Percentiles rank a stretch among this genome's conserved stretches.
These are phyloP conservation scores for Tetrapyrgos nigripes DNA, from an alignment of 1,284 basidiomycete species.

Conservation along the genomic window DNA sequence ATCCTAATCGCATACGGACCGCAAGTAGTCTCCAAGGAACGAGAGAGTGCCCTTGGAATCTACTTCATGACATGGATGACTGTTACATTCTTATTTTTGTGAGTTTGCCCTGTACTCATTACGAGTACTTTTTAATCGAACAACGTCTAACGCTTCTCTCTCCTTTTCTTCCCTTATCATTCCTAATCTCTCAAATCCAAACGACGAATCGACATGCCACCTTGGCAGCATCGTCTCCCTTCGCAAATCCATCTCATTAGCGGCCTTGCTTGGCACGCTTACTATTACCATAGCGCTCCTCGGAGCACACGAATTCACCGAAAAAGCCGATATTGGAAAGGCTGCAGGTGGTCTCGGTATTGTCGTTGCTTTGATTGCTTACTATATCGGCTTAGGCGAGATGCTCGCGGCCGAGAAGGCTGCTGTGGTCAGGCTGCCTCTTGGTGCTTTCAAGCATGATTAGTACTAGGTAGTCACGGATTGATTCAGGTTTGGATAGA, in stretches of 20 bases:
- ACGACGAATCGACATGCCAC: not conserved
- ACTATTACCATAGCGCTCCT: constrained; percentile 68
- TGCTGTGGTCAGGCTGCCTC: constrained; percentile 56
- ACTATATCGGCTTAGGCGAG: constrained; percentile 70
- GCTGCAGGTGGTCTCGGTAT: constrained; percentile 67
- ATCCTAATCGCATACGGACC: constrained; percentile 64
- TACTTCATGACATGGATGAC: constrained; percentile 77
- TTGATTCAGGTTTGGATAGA: too few species aligned
- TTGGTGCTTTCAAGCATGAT: constrained; percentile 41
- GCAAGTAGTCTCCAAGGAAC: constrained; percentile 42
- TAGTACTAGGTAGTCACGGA: too few species aligned
- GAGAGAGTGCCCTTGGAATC: constrained; percentile 66
- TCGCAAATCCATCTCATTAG: constrained; percentile 70
- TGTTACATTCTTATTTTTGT: constrained; percentile 71
- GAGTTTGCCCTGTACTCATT: constrained; percentile 35
- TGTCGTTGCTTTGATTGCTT: constrained; percentile 69
- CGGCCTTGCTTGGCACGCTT: constrained; percentile 78
- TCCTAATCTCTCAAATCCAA: not conserved
- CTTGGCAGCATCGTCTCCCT: constrained; percentile 62
- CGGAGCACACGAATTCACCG: constrained; percentile 50
- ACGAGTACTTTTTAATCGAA: constrained; percentile 47
- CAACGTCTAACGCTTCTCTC: constrained; percentile 58
- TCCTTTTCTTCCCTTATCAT: not conserved
- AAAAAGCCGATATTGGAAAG: constrained; percentile 27
- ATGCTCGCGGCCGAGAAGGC: constrained; percentile 57